Base-by-base conservation (phyloP, 2,329 filamentous ascomycete genomes). In the Elsinoe ampelina region DNA sequence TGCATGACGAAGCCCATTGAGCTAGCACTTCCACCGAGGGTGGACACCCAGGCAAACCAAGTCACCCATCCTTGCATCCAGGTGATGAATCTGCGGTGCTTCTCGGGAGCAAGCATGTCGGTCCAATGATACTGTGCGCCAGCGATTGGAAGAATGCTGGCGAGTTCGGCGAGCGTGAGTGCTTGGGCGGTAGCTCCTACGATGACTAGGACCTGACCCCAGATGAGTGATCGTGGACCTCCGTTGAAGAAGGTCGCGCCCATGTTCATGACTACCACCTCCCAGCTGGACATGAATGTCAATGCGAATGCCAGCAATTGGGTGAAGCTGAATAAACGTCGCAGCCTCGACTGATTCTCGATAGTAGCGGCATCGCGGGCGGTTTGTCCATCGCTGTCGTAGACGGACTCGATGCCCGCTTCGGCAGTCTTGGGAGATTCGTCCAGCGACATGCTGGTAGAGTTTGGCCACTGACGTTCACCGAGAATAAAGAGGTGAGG, bases 61-160 rank as follows among this genome's bases (percentile, higher is more conserved):
- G 72, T 74, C 6, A 73, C 62, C 72, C 71, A 74, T 3, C 71
- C 63, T 61, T 65, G 63, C 30, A 65, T 59, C 71, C 66, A 62
- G 12, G 61, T 64, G 45, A 61, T 57, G 41, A 65, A 63, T n/a
- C 62, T 58, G n/a, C 58, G 58, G 13, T 63, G 58, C n/a, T 55
- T 55, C 15, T 38, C 34, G 10, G 61, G 63, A 8, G 61, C 61
- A 13, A 64, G 59, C n/a, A 60, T 58, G 38, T 63, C 59, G 5
- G 63, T 63, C 62, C 62, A 65, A 57, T 64, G 63, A 22, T 64
- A 65, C 58, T 61, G 61, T 7, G 63, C 64, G 10, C 64, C 64
- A n/a, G 64, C 62, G 34, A 65, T 65, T n/a, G 63, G 64, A 20
- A 64, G 64, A 10, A 60, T 55, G 12, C 61, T 61, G 3, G 64